Evolutionary conservation across 345 rosid genomes (phyloP), one percentile per base, ranked within the genome.

Genomic region (Syzygium jambos): DNA sequence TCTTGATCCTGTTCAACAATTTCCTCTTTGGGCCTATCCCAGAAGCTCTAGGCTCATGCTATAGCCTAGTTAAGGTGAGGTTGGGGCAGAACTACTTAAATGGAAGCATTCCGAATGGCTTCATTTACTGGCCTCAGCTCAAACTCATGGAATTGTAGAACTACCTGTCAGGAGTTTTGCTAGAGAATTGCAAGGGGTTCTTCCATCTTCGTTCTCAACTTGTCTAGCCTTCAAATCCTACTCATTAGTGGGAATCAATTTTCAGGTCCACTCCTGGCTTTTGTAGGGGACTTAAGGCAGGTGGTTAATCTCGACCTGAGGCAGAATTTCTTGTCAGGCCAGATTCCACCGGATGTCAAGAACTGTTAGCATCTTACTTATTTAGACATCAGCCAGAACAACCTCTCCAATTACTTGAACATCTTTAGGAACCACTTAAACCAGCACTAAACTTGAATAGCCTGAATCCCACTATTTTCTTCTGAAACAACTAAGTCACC

Each of bases 21-120:
- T 95, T 94, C 90, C 93, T 95, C 41, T 93, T 94, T 55, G 97
- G 97, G 22, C 89, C 93, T 17, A 86, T 95, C n/a, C 96, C 97
- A 1, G 93, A 93, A 78, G 91, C 90, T 51, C 90, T 95, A 49
- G 93, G 97, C 29, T 85, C 84, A 41, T 95, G 97, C 86, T 87
- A 88, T 16, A 92, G 93, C 41, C 93, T 94, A 27, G 85, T 78
- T 59, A 90, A 94, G 89, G 93, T 94, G 23, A 89, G 97, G 90
- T 38, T 95, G 91, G 97, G 95, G 85, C 93, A 93, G 85, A 95
- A 95, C 85, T 95, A 93, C 88, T 89, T 95, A 87, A 94, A 94
- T 38, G 97, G 96, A 22, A 90, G 91, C 85, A 91, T 95, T 56
- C 96, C 96, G 6, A 78, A 83, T 5, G 93, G 97, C 11, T 91